Evolutionary conservation across 164 flowering plant genomes (phyloP), one percentile per base, ranked within the genome.

Genomic region (Litsea cubeba): DNA sequence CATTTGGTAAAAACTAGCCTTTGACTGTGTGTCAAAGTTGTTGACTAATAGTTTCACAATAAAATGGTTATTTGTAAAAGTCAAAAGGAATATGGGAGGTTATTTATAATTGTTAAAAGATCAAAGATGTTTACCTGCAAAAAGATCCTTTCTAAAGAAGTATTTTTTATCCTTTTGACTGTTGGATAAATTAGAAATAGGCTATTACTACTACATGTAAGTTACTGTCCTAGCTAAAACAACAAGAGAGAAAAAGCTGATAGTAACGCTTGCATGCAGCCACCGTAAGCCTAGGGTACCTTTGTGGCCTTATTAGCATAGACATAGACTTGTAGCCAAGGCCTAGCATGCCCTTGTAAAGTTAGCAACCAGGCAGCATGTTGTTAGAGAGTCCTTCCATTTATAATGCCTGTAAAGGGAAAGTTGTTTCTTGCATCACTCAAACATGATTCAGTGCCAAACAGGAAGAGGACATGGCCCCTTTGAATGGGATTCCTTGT

Each of bases 401-500:
- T 71, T 71, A 35, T 71, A 40, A 5, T 71, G 74, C 74, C 65
- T 65, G 50, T 54, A 65, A 64, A 28, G 70, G 20, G 23, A 35
- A 73, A 23, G 51, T 5, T 64, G 62, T 49, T 50, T 51, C 65
- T 60, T 50, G 24, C 66, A 60, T 35, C 35, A 71, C 23, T 62
- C 18, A 20, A 50, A 71, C 74, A 22, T 64, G 75, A 69, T 73
- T 73, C 65, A 65, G 51, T 65, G 70, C 32, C 15, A 65, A 24
- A 65, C 69, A 49, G 60, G 49, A 35, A 73, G 65, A 50, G 70
- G 69, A 65, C 75, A 50, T 25, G 69, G 69, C 65, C 69, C 54
- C 50, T 22, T 25, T 10, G 28, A 63, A n/a, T 25, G 28, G 26
- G 3, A 63, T 63, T 25, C 24, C 28, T 63, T 63, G 66, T 63